Evolutionary conservation across 805 yeast species (phyloP), one percentile per base, ranked within the genome.

Genomic region (Candida montana): DNA sequence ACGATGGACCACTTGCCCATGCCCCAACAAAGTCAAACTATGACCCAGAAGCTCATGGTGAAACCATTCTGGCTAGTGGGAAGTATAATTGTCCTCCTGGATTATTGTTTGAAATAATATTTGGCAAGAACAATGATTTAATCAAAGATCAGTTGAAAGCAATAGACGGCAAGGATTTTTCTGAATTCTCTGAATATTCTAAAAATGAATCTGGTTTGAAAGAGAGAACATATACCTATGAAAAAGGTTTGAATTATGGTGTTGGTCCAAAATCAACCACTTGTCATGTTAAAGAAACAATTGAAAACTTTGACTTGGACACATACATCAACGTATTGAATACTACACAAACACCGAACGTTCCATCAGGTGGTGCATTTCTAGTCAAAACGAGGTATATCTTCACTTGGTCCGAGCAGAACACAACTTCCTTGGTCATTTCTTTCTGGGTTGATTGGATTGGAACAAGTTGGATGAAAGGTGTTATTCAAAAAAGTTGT

Each of bases 221-320:
- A 35, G 72, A 65, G 35, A 63, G 95, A 40, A 59, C 64, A 4
- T 90, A 75, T 57, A 70, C 74, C 5, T 93, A 90, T 61, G 72
- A 75, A 37, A 86, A 86, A 61, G 87, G 83, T 1, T 69, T 93
- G 42, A 78, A 80, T 39, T 89, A 76, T 40, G 75, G 96, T 1
- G 79, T 93, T 29, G 99, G 99, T 0, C 99, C 99, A 11, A 89
- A 87, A 53, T 87, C 91, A 19, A 90, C 99, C 3, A 78, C 73
- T 42, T 86, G 95, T 58, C 45, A 64, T n/a, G 78, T 75, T 13
- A 63, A 61, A 3, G 96, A 89, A 51, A 65, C 70, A 0, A 68
- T 85, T 17, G 75, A 78, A 33, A 63, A 71, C 35, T 63, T 72
- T 52, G 83, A 85, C 53, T 67, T 69, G 39, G 65, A 73, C 5